Conservation (phyloP, 1,284 basidiomycete species). For the Malassezia cuniculi region DNA sequence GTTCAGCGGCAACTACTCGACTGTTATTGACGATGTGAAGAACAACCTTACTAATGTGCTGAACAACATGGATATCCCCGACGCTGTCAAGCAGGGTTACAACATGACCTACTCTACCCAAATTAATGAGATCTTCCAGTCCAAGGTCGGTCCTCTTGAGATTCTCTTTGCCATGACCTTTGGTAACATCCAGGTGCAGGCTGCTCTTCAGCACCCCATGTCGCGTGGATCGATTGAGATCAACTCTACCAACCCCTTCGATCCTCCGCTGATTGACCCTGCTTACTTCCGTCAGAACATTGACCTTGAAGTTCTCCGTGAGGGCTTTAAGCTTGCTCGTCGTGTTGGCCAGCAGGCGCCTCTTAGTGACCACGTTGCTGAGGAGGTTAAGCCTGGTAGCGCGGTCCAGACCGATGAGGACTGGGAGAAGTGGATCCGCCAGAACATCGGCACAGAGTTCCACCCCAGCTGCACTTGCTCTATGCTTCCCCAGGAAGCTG, state of each 20-base stretch:
- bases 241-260: slow-evolving; percentile 52
- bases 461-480: slow-evolving; percentile 47
- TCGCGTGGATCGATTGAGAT: slow-evolving; percentile 49
- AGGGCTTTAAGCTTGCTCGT: slow-evolving; percentile 53
- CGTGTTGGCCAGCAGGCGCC: slow-evolving; percentile 43
- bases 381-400: slow-evolving; percentile 17
- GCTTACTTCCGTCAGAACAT: slow-evolving; percentile 48
- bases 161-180: slow-evolving; percentile 24
- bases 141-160: slow-evolving; percentile 33
- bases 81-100: slow-evolving; percentile 54
- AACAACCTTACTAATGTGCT: slow-evolving; percentile 45
- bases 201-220: slow-evolving; percentile 58
- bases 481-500: slow-evolving; percentile 27
- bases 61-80: slow-evolving; percentile 49
- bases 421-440: slow-evolving; percentile 49
- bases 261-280: slow-evolving; percentile 54
- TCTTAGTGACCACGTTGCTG: slow-evolving; percentile 11
- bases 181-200: slow-evolving; percentile 49
- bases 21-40: slow-evolving; percentile 46
- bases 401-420: slow-evolving; percentile 47
- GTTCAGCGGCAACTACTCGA: slow-evolving; percentile 1
- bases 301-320: slow-evolving; percentile 53
- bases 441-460: slow-evolving; percentile 47
- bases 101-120: slow-evolving; percentile 54
- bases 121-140: slow-evolving; percentile 47